phyloP scores from a whole-genome alignment of 2,329 filamentous ascomycete species.

The Fusarium siculi region DNA sequence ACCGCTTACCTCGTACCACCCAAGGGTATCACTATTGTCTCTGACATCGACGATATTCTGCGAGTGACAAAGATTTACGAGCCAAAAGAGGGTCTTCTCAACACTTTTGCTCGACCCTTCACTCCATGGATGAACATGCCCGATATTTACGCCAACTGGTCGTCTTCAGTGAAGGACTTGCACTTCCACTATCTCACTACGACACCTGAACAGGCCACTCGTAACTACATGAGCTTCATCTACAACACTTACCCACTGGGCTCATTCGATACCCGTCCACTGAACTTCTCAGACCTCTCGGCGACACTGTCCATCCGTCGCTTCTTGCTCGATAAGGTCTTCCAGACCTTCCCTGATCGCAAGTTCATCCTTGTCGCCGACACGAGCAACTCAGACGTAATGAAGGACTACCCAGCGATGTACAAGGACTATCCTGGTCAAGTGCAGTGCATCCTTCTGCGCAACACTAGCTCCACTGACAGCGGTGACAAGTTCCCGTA shows the following conservation, averaged over 20 bases:
- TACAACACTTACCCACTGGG: slow-evolving; percentile 81
- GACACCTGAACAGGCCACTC: slow-evolving; percentile 79
- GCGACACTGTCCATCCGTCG: slow-evolving; percentile 78
- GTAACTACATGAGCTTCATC: slow-evolving; percentile 84
- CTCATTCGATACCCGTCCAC: slow-evolving; percentile 79
- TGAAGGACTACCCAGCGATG: slow-evolving; percentile 71
- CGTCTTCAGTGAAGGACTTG: slow-evolving; percentile 69
- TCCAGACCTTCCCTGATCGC: slow-evolving; percentile 78
- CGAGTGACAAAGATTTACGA: slow-evolving; percentile 85
- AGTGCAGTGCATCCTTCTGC: slow-evolving; percentile 80
- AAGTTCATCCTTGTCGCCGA: slow-evolving; percentile 82
- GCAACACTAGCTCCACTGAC: slow-evolving; percentile 79
- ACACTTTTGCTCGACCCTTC: slow-evolving; percentile 79
- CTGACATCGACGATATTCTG: slow-evolving; percentile 83
- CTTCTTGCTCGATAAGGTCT: slow-evolving; percentile 76
- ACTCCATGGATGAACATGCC: slow-evolving; percentile 83
- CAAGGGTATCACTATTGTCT: slow-evolving; percentile 76
- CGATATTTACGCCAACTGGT: slow-evolving; percentile 81
- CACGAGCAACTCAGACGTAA: slow-evolving; percentile 80
- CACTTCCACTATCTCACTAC: slow-evolving; percentile 88
- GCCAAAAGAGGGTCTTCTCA: slow-evolving; percentile 78
- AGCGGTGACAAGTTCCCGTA: slow-evolving; percentile 76
- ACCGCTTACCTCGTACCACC: slow-evolving; percentile 81
- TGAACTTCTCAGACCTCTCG: slow-evolving; percentile 82
- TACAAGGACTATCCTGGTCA: slow-evolving; percentile 74